Evolutionary conservation across 1,284 basidiomycete species (phyloP).

Genomic region (Chalciporus sp.): DNA sequence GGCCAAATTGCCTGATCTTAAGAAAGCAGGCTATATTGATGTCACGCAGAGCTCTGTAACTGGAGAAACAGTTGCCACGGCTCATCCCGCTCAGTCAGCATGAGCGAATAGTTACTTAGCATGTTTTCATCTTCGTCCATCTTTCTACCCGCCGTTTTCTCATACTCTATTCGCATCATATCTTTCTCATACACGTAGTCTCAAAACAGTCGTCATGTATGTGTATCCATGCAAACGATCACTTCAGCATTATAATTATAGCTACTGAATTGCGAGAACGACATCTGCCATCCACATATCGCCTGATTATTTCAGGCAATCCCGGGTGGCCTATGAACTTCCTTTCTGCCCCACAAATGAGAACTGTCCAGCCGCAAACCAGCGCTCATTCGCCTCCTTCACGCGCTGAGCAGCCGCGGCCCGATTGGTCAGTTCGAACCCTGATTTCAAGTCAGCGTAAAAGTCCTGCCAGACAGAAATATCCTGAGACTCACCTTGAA

Average conservation of each 20-base stretch:
- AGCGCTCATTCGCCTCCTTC: slow-evolving; percentile 90
- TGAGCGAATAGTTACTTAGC: slow-evolving; percentile 8
- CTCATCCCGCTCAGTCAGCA: slow-evolving; percentile 51
- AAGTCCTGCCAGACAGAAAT: neutral
- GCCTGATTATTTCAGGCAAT: neutral
- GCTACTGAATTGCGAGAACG: neutral
- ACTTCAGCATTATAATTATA: slow-evolving; percentile 7
- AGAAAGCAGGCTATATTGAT: slow-evolving; percentile 71
- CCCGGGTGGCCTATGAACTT: slow-evolving; percentile 19
- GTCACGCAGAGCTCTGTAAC: slow-evolving; percentile 71
- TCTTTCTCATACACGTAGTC: slow-evolving; percentile 9
- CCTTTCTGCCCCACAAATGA: slow-evolving; percentile 78
- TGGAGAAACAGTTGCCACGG: slow-evolving; percentile 66
- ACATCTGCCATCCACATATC: neutral
- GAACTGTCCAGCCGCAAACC: slow-evolving; percentile 88
- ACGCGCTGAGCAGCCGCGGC: slow-evolving; percentile 77
- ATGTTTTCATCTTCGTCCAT: neutral
- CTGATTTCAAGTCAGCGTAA: slow-evolving; percentile 40
- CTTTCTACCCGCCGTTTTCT: slow-evolving; percentile 4
- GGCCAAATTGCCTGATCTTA: slow-evolving; percentile 50
- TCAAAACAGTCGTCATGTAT: slow-evolving; percentile 12
- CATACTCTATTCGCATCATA: slow-evolving; percentile 17
- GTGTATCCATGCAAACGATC: slow-evolving; percentile 17
- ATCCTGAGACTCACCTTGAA: slow-evolving; percentile 70
- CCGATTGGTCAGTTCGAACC: slow-evolving; percentile 88